Percentiles rank a stretch among this genome's conserved stretches.
Conservation (phyloP, 805 yeast genomes). For the Sugiyamaella boreocaroliniensis region DNA sequence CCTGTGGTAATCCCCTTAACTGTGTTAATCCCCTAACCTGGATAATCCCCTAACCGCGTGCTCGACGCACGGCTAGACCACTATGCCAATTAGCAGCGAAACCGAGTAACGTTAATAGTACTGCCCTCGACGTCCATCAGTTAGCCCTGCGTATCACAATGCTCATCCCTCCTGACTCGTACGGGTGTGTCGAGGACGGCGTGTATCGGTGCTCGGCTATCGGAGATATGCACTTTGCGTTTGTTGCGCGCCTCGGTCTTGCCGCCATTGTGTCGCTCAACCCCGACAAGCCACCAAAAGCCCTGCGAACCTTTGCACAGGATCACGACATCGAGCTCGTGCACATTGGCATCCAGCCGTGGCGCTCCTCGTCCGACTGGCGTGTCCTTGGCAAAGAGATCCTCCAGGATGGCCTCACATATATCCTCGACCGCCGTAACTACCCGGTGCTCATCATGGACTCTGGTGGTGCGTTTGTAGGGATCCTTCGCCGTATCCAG, state of each 20-base stretch:
- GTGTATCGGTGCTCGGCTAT: slow-evolving; percentile 74
- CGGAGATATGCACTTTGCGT: slow-evolving; percentile 70
- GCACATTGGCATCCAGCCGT: slow-evolving; percentile 33
- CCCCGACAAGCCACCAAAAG: slow-evolving; percentile 77
- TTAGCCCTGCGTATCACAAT: too few species aligned
- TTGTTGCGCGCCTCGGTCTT: slow-evolving; percentile 64
- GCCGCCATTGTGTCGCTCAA: slow-evolving; percentile 68
- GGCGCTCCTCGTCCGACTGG: slow-evolving; percentile 48
- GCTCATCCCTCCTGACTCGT: slow-evolving; percentile 90
- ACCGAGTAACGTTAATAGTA: too few species aligned
- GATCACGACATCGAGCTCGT: slow-evolving; percentile 32
- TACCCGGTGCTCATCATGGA: slow-evolving; percentile 74
- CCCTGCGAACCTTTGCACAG: slow-evolving; percentile 58
- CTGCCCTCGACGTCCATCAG: slow-evolving; percentile 34
- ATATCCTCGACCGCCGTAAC: slow-evolving; percentile 52
- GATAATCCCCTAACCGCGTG: too few species aligned
- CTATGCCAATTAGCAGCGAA: too few species aligned
- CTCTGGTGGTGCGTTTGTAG: slow-evolving; percentile 70
- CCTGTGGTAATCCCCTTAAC: too few species aligned
- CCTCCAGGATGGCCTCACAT: slow-evolving; percentile 57
- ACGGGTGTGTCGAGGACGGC: slow-evolving; percentile 85
- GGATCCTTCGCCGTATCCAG: slow-evolving; percentile 73
- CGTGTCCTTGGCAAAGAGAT: slow-evolving; percentile 66
- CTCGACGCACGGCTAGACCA: too few species aligned
- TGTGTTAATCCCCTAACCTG: too few species aligned